Evolutionary conservation across 2,329 filamentous ascomycete genomes (phyloP).

Genomic region (Pyricularia grisea): DNA sequence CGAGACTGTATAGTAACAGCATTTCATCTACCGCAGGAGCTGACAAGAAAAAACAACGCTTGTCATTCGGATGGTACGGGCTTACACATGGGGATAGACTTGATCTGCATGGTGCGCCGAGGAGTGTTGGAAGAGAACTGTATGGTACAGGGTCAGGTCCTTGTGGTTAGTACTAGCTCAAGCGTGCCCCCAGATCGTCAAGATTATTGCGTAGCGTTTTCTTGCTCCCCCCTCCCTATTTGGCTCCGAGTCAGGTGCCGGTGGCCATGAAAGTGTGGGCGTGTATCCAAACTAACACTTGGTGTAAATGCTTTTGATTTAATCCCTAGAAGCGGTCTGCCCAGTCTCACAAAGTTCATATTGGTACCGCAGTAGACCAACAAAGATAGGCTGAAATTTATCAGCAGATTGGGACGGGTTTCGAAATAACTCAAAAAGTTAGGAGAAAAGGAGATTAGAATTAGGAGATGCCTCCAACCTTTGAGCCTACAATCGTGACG

Average conservation of each 20-base stretch:
- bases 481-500: neutral
- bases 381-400: neutral
- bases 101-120: slow-evolving; percentile 65
- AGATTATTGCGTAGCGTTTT: neutral
- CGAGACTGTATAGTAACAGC: neutral
- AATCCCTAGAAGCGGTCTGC: neutral
- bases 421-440: neutral
- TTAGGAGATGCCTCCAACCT: neutral
- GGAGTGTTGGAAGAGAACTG: slow-evolving; percentile 21
- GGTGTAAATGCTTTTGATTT: slow-evolving; percentile 6
- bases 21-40: neutral
- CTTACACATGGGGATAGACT: slow-evolving; percentile 84
- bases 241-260: neutral
- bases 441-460: neutral
- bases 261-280: neutral
- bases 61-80: slow-evolving; percentile 9
- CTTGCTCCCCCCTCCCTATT: neutral
- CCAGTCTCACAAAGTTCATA: neutral
- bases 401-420: neutral
- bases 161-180: neutral
- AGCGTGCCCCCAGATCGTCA: neutral
- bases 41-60: neutral
- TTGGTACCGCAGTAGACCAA: neutral
- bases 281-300: neutral
- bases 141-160: slow-evolving; percentile 7